Percentiles rank a stretch among this genome's conserved stretches.
Evolutionary conservation across 352 stramenopile species (phyloP).

Genomic region (Phytophthora tentaculata): DNA sequence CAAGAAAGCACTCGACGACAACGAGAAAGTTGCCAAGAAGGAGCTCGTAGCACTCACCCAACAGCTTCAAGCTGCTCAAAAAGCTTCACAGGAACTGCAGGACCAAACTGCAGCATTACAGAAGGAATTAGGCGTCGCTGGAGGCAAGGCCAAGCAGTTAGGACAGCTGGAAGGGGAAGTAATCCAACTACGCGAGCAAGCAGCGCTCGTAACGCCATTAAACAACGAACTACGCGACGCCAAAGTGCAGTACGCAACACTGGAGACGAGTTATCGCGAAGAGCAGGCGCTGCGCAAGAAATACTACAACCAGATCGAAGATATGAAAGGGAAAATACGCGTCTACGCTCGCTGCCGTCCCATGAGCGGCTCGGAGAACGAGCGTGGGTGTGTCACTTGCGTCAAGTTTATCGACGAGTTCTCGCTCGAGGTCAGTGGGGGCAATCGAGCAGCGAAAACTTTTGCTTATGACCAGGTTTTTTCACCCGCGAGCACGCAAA

Average conservation of each 20-base stretch:
- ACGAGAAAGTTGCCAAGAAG: slow-evolving; percentile 57
- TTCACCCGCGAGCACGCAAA: slow-evolving; percentile 70
- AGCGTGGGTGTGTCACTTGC: slow-evolving; percentile 72
- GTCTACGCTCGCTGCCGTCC: slow-evolving; percentile 92
- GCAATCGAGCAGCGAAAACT: slow-evolving; percentile 76
- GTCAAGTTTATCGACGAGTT: slow-evolving; percentile 84
- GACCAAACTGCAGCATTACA: slow-evolving; percentile 56
- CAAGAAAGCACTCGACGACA: slow-evolving; percentile 72
- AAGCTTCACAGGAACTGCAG: slow-evolving; percentile 47
- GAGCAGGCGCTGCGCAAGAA: slow-evolving; percentile 93
- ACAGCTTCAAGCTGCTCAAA: slow-evolving; percentile 62
- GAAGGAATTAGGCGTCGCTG: slow-evolving; percentile 50
- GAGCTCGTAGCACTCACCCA: slow-evolving; percentile 52
- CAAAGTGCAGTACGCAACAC: slow-evolving; percentile 45
- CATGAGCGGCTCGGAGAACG: slow-evolving; percentile 88
- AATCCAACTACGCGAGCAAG: slow-evolving; percentile 50
- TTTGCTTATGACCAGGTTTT: slow-evolving; percentile 94
- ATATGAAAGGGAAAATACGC: slow-evolving; percentile 96
- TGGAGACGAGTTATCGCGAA: slow-evolving; percentile 85
- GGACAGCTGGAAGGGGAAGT: slow-evolving; percentile 73
- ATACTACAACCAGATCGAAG: slow-evolving; percentile 96
- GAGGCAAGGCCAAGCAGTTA: slow-evolving; percentile 62
- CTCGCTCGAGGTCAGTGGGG: slow-evolving; percentile 85
- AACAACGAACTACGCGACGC: slow-evolving; percentile 45
- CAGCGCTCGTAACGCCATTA: slow-evolving; percentile 58